A percentile compares a stretch with the other conserved stretches of the same genome.
Evolutionary conservation across 805 yeast species (phyloP).

Genomic region (Candida tibetensis): DNA sequence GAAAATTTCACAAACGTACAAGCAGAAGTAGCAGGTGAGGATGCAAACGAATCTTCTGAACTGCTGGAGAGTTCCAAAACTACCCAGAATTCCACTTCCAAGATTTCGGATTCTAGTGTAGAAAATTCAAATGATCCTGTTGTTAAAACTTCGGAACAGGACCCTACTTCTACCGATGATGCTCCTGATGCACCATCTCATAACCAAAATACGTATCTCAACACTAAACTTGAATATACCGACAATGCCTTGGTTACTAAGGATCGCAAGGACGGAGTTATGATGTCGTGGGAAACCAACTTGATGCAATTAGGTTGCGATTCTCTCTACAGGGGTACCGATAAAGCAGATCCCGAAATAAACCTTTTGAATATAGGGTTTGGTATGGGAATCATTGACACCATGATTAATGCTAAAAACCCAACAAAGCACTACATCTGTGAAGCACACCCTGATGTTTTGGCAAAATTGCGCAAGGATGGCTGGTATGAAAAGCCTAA

Average conservation of each 20-base stretch:
- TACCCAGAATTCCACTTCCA: not conserved
- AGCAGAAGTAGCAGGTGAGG: not conserved
- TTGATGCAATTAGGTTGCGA: conserved; percentile 81
- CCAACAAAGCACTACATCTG: conserved; percentile 81
- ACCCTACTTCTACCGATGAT: conserved; percentile 9
- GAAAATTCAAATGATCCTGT: conserved; percentile 1
- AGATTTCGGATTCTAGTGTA: not conserved
- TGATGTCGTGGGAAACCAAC: conserved; percentile 95
- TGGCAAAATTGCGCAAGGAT: conserved; percentile 59
- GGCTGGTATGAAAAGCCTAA: conserved; percentile 80
- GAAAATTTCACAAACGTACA: conserved; percentile 18
- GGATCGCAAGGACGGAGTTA: conserved; percentile 80
- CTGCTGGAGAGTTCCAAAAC: not conserved
- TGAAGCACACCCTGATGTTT: conserved; percentile 94
- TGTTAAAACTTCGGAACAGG: conserved; percentile 4
- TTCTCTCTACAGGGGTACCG: conserved; percentile 53
- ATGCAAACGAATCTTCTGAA: not conserved
- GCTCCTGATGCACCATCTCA: conserved; percentile 52
- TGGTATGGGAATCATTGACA: conserved; percentile 95
- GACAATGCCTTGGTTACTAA: conserved; percentile 71
- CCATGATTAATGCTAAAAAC: conserved; percentile 49
- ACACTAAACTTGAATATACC: conserved; percentile 63
- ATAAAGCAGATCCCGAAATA: conserved; percentile 33
- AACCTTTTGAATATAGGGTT: conserved; percentile 83
- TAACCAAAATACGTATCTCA: conserved; percentile 60